Percentiles rank a stretch among this genome's conserved stretches.
Evolutionary conservation across 164 flowering plant species (phyloP).

Genomic region (Tinospora cordifolia): DNA sequence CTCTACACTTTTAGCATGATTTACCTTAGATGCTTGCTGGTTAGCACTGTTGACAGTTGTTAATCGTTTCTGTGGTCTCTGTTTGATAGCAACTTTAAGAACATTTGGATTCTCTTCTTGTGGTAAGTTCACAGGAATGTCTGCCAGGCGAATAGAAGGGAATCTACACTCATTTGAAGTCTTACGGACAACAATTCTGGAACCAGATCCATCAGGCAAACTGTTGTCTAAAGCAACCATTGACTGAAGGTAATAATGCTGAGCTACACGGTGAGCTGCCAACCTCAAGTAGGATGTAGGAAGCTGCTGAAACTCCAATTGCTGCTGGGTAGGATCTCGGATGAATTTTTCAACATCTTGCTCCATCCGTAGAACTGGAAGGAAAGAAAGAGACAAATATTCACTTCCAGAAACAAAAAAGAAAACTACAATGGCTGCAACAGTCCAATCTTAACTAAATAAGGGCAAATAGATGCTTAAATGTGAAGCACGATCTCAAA

Average conservation of each 20-base stretch:
- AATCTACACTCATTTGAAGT: slow-evolving; percentile 49
- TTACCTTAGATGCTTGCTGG: slow-evolving; percentile 41
- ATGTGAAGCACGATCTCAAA: neutral
- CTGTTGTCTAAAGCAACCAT: slow-evolving; percentile 70
- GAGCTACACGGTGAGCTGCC: slow-evolving; percentile 98
- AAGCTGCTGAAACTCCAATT: slow-evolving; percentile 84
- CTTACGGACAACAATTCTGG: slow-evolving; percentile 74
- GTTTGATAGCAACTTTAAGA: slow-evolving; percentile 80
- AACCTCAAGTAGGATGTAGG: slow-evolving; percentile 96
- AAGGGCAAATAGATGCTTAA: neutral
- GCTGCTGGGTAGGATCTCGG: slow-evolving; percentile 67
- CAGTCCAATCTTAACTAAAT: neutral
- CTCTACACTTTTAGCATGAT: slow-evolving; percentile 73
- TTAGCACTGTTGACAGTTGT: slow-evolving; percentile 24
- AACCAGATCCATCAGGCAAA: slow-evolving; percentile 76
- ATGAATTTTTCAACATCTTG: slow-evolving; percentile 92
- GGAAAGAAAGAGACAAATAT: slow-evolving; percentile 1
- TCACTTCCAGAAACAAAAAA: neutral
- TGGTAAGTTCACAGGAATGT: slow-evolving; percentile 71
- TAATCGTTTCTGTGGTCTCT: slow-evolving; percentile 64
- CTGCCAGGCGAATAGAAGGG: slow-evolving; percentile 78
- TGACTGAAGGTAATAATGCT: slow-evolving; percentile 84
- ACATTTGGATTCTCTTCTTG: slow-evolving; percentile 43
- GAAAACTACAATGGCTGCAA: neutral
- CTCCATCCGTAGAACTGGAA: slow-evolving; percentile 83